Evolutionary conservation across 257 asterid genomes (phyloP).

Genomic region (Plantago major): DNA sequence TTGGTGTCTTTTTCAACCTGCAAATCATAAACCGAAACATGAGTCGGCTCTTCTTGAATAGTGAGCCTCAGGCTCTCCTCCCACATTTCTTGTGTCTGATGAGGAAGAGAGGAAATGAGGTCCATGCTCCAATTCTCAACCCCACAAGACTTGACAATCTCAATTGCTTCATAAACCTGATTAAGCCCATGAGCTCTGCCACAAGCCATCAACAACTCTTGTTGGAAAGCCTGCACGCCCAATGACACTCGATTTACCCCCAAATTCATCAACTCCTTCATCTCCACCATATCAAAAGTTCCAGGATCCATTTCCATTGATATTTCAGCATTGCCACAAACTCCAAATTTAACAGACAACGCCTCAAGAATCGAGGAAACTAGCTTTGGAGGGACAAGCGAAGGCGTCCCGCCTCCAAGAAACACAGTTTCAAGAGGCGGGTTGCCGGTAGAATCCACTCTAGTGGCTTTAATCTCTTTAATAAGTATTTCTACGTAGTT

Average conservation of each 20-base stretch:
- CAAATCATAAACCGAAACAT: constrained; percentile 88
- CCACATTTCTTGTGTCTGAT: constrained; percentile 80
- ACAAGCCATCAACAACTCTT: constrained; percentile 73
- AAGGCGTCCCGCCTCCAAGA: constrained; percentile 95
- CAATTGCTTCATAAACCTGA: constrained; percentile 73
- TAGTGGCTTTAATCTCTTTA: constrained; percentile 67
- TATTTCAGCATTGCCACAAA: constrained; percentile 65
- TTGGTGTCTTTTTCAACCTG: constrained; percentile 86
- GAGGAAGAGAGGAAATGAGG: constrained; percentile 88
- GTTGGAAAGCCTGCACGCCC: constrained; percentile 92
- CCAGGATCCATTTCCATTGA: constrained; percentile 99
- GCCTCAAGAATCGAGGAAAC: constrained; percentile 58
- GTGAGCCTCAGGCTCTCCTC: constrained; percentile 74
- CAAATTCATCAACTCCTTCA: constrained; percentile 54
- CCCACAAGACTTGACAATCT: constrained; percentile 55
- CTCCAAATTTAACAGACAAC: constrained; percentile 52
- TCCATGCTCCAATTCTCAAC: constrained; percentile 87
- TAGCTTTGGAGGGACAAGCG: constrained; percentile 74
- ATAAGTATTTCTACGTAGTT: constrained; percentile 60
- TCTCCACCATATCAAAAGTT: constrained; percentile 51
- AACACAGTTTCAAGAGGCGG: constrained; percentile 84
- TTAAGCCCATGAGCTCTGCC: constrained; percentile 88
- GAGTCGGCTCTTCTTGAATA: constrained; percentile 60
- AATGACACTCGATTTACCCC: constrained; percentile 90
- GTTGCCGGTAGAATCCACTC: constrained; percentile 24